phyloP scores from a whole-genome alignment of 768 basidiomycete genomes.

The Omphalotus guepiniiformis region DNA sequence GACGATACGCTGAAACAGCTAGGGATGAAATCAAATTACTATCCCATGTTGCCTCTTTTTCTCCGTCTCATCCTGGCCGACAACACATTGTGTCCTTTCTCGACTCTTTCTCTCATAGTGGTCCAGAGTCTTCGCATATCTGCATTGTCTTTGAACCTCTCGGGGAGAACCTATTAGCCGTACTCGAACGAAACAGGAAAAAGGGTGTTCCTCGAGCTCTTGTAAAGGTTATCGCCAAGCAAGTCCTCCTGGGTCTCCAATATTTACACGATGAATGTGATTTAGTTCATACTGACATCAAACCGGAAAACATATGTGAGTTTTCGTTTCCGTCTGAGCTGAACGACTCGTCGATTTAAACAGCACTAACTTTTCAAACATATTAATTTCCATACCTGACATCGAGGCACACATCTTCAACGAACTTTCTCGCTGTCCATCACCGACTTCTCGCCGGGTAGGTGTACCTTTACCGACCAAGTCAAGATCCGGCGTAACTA shows the following conservation, averaged over 20 bases:
- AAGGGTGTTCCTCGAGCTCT: constrained; percentile 79
- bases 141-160: constrained; percentile 91
- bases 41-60: constrained; percentile 65
- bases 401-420: constrained; percentile 68
- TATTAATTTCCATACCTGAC: constrained; percentile 83
- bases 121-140: constrained; percentile 71
- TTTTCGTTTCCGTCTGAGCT: constrained; percentile 25
- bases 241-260: constrained; percentile 83
- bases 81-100: constrained; percentile 84
- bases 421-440: constrained; percentile 63
- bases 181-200: constrained; percentile 76
- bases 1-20: constrained; percentile 94
- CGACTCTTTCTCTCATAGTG: constrained; percentile 80
- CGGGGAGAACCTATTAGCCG: constrained; percentile 70
- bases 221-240: constrained; percentile 83
- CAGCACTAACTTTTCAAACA: constrained; percentile 20
- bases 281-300: constrained; percentile 90
- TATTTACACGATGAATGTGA: constrained; percentile 93
- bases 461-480: constrained; percentile 71
- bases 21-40: constrained; percentile 94
- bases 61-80: constrained; percentile 74
- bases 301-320: constrained; percentile 94
- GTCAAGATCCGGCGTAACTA: constrained; percentile 56
- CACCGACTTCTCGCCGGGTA: constrained; percentile 75
- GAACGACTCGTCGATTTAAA: constrained; percentile 14